These are phyloP conservation scores for Globisporangium paroecandrum DNA, from an alignment of 352 stramenopile species.

Conservation along the genomic window DNA sequence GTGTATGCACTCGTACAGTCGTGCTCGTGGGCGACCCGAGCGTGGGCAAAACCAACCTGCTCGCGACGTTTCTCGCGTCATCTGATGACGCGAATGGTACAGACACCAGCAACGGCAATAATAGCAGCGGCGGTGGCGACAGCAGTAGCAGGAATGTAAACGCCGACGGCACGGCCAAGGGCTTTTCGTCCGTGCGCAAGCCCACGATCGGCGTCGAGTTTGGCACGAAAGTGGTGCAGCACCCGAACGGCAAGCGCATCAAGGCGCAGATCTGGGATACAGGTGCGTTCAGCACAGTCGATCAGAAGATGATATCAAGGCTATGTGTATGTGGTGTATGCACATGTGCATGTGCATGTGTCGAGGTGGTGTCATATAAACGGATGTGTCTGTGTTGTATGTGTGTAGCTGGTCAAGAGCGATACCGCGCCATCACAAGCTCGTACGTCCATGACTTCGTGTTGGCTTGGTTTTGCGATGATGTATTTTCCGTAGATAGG, in stretches of 20 bases:
- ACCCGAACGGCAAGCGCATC: constrained; percentile 74
- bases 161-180: constrained; percentile 33
- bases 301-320: not conserved
- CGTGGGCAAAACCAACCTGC: constrained; percentile 91
- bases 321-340: not conserved
- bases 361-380: not conserved
- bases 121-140: not conserved
- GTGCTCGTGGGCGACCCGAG: constrained; percentile 76
- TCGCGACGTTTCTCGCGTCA: constrained; percentile 68
- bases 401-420: constrained; percentile 55
- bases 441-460: constrained; percentile 26
- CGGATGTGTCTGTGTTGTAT: not conserved
- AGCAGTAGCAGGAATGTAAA: constrained; percentile 13
- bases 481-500: not conserved
- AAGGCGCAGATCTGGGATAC: constrained; percentile 86
- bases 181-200: constrained; percentile 56
- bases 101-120: not conserved
- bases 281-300: constrained; percentile 16
- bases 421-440: constrained; percentile 81
- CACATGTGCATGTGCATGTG: not conserved
- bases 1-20: constrained; percentile 26
- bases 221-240: constrained; percentile 72
- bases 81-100: constrained; percentile 24
- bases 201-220: constrained; percentile 84
- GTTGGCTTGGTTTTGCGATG: too few species aligned